Conservation (phyloP, 2,329 filamentous ascomycete genomes). For the Xylariaceae sp. region DNA sequence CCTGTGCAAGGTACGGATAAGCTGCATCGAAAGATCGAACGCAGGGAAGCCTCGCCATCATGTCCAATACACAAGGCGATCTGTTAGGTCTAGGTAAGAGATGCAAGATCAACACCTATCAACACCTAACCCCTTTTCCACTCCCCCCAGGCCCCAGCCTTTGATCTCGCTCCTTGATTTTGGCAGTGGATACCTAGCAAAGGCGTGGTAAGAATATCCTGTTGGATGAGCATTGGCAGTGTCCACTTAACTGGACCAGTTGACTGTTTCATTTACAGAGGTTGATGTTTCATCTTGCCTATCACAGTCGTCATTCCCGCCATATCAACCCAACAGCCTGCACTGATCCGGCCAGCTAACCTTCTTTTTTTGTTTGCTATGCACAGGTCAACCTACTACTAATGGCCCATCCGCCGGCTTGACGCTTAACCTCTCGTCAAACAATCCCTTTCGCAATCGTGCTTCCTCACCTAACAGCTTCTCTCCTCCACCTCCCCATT, state of each 20-base stretch:
- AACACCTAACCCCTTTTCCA: slow-evolving; percentile 16
- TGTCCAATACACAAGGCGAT: slow-evolving; percentile 23
- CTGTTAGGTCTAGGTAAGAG: slow-evolving; percentile 23
- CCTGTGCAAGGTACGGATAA: slow-evolving; percentile 20
- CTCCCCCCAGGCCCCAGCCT: not conserved
- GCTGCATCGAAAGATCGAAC: slow-evolving; percentile 20
- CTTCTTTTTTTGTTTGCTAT: slow-evolving; percentile 33
- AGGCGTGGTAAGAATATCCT: slow-evolving; percentile 12
- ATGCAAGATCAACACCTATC: slow-evolving; percentile 14
- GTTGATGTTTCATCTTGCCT: slow-evolving; percentile 51
- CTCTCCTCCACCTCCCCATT: slow-evolving; percentile 48
- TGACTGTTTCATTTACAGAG: slow-evolving; percentile 49
- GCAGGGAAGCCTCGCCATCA: slow-evolving; percentile 20
- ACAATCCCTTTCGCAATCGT: slow-evolving; percentile 80
- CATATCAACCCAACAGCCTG: slow-evolving; percentile 28
- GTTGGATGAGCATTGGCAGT: slow-evolving; percentile 21
- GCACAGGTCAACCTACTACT: slow-evolving; percentile 42
- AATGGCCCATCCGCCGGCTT: slow-evolving; percentile 55
- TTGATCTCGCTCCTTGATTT: not conserved
- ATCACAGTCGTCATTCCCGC: slow-evolving; percentile 46
- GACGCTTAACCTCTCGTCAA: slow-evolving; percentile 72
- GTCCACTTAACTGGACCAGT: slow-evolving; percentile 44
- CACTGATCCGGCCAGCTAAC: slow-evolving; percentile 39
- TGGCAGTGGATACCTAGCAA: not conserved
- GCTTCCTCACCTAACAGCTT: slow-evolving; percentile 60